Evolutionary conservation across 2,329 filamentous ascomycete genomes (phyloP), one percentile per base, ranked within the genome.

Genomic region (Exophiala aquamarina): DNA sequence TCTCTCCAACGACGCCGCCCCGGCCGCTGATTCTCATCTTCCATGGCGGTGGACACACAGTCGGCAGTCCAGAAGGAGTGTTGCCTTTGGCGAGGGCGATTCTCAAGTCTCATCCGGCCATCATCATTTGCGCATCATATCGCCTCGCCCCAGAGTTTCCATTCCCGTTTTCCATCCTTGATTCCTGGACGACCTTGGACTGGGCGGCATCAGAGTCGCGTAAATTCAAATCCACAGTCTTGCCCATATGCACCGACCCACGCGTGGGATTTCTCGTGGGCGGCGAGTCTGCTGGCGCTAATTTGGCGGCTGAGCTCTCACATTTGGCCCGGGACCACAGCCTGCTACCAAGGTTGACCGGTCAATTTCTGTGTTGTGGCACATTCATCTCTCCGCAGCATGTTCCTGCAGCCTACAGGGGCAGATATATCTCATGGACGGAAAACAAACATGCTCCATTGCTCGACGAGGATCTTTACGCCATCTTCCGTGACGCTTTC

Each of bases 211-310:
- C 37, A 17, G 54, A 53, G 23, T 35, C 37, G 11, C 34, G 46
- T n/a, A 49, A 47, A 15, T 46, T 41, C 28, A 45, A 41, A 15
- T 49, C 41, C n/a, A 43, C 52, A 67, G 75, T 49, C 67, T 70
- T 23, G 29, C 56, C 11, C 33, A 55, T 75, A 3, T 66, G 63
- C 8, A 67, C 68, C 8, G 65, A 75, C 43, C 64, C 70, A 0
- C 58, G 61, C 5, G 64, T 63, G 9, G 75, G 74, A 0, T 77
- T 78, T 54, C 47, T 78, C n/a, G 44, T 77, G 5, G 74, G 72
- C 15, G 75, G 76, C 1, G 65, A 67, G 2, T 75, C 71, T 15
- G 72, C 75, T 0, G 74, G 74, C n/a, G 73, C 59, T 1, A 67
- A 61, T 50, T 66, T 75, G 43, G 60, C 69, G 1, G 62, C 70